Percentiles rank a stretch among this genome's conserved stretches.
Conservation (phyloP, 2,329 filamentous ascomycete genomes). For the Aspergillus sojae region DNA sequence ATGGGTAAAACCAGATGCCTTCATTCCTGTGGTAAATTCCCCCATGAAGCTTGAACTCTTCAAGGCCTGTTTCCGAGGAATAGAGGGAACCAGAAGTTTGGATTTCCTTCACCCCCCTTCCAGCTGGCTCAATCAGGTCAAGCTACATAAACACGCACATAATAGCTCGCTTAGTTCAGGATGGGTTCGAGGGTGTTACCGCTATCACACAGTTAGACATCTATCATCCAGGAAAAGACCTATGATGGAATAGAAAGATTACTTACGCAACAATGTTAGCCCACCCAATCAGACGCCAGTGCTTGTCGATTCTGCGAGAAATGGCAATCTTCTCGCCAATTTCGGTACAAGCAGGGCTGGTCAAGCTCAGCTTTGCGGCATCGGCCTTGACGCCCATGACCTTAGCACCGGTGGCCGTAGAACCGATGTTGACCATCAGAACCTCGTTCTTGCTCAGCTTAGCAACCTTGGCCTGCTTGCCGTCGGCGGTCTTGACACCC, state of each 20-base stretch:
- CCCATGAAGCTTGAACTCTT: constrained; percentile 20
- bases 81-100: constrained; percentile 8
- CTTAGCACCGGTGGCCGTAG: constrained; percentile 95
- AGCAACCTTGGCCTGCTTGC: constrained; percentile 98
- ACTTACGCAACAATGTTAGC: constrained; percentile 70
- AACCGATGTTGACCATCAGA: constrained; percentile 99
- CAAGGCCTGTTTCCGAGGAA: constrained; percentile 22
- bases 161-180: constrained; percentile 36
- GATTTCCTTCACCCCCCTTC: constrained; percentile 17
- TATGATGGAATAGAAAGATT: background rate
- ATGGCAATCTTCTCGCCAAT: constrained; percentile 98
- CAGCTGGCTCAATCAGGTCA: constrained; percentile 15
- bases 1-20: constrained; percentile 32
- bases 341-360: constrained; percentile 92
- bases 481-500: constrained; percentile 95
- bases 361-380: constrained; percentile 91
- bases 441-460: constrained; percentile 99
- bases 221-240: background rate
- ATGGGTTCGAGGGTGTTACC: constrained; percentile 52
- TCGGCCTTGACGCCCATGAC: constrained; percentile 96
- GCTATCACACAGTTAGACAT: constrained; percentile 29
- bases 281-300: constrained; percentile 95
- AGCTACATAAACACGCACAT: constrained; percentile 15
- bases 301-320: constrained; percentile 96
- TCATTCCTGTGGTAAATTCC: constrained; percentile 32